These are phyloP conservation scores for Pezicula radicicola DNA, from an alignment of 2,329 filamentous ascomycete species.

Conservation along the genomic window DNA sequence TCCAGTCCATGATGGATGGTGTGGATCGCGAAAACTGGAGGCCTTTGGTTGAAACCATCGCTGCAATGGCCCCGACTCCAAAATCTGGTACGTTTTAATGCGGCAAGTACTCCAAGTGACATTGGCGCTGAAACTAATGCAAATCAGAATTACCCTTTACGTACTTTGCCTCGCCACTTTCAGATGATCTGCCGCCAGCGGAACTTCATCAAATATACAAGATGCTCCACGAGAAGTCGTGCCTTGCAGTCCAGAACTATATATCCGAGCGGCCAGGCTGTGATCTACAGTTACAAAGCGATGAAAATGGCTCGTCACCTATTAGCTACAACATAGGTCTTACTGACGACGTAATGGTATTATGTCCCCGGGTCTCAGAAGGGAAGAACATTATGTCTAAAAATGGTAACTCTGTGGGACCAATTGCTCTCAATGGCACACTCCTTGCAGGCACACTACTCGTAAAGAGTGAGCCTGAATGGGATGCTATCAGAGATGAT, in stretches of 20 bases:
- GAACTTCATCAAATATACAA: constrained; percentile 22
- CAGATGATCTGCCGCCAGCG: constrained; percentile 9
- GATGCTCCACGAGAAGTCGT: constrained; percentile 20
- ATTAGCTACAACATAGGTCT: constrained; percentile 65
- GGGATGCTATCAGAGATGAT: constrained; percentile 46
- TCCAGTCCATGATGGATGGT: constrained; percentile 58
- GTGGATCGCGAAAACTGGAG: constrained; percentile 38
- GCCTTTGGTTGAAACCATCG: constrained; percentile 43
- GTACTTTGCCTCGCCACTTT: constrained; percentile 23
- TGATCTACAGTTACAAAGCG: neutral
- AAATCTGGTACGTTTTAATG: constrained; percentile 10
- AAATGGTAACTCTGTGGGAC: constrained; percentile 20
- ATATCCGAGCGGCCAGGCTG: neutral
- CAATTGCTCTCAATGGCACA: constrained; percentile 53
- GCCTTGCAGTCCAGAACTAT: constrained; percentile 1
- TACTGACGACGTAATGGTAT: constrained; percentile 48
- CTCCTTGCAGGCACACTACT: constrained; percentile 62
- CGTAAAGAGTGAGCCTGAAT: constrained; percentile 57
- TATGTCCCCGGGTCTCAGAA: constrained; percentile 53
- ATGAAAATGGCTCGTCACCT: constrained; percentile 25
- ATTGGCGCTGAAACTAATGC: neutral
- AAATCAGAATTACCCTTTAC: constrained; percentile 23
- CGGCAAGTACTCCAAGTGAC: neutral
- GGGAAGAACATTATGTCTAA: constrained; percentile 31
- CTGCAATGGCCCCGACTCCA: constrained; percentile 1